phyloP scores from a whole-genome alignment of 2,329 filamentous ascomycete species.

The Colletotrichum phormii region DNA sequence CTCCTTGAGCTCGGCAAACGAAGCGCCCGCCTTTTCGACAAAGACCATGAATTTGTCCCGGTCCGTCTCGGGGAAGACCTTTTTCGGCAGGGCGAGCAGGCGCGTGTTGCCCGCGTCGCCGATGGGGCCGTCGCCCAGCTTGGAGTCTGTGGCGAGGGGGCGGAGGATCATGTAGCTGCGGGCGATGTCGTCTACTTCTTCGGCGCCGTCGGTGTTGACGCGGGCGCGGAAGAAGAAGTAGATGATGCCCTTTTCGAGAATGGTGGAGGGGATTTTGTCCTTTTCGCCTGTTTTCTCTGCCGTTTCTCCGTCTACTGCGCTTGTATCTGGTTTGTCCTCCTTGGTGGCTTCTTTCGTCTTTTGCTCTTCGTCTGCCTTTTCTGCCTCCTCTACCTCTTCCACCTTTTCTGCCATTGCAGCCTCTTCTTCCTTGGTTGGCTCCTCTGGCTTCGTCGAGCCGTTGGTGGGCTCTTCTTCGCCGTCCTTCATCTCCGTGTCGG shows the following conservation, averaged over 20 bases:
- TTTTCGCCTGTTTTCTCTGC: constrained; percentile 32
- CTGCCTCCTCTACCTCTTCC: neutral
- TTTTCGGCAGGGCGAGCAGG: constrained; percentile 85
- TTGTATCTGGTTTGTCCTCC: neutral
- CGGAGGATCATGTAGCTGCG: constrained; percentile 84
- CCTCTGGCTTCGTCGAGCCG: neutral
- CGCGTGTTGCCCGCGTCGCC: constrained; percentile 71
- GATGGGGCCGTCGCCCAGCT: constrained; percentile 66
- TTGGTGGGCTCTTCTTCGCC: neutral
- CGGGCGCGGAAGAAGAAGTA: constrained; percentile 91
- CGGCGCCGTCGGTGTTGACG: constrained; percentile 78
- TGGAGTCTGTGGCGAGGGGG: constrained; percentile 77
- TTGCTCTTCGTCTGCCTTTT: neutral
- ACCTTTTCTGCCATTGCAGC: constrained; percentile 4
- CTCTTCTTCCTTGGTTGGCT: constrained; percentile 10
- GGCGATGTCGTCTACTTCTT: constrained; percentile 77
- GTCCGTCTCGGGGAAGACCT: constrained; percentile 77
- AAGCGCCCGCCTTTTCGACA: constrained; percentile 78
- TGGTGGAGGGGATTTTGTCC: constrained; percentile 49
- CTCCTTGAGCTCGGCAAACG: constrained; percentile 77
- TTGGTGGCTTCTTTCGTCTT: neutral
- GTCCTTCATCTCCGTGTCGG: constrained; percentile 30
- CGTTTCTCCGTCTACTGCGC: neutral
- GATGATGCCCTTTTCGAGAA: constrained; percentile 88
- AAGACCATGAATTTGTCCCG: constrained; percentile 83